A percentile compares a stretch with the other conserved stretches of the same genome.
Evolutionary conservation across 2,329 filamentous ascomycete genomes (phyloP).

Genomic region (Pestalotiopsis sp.): DNA sequence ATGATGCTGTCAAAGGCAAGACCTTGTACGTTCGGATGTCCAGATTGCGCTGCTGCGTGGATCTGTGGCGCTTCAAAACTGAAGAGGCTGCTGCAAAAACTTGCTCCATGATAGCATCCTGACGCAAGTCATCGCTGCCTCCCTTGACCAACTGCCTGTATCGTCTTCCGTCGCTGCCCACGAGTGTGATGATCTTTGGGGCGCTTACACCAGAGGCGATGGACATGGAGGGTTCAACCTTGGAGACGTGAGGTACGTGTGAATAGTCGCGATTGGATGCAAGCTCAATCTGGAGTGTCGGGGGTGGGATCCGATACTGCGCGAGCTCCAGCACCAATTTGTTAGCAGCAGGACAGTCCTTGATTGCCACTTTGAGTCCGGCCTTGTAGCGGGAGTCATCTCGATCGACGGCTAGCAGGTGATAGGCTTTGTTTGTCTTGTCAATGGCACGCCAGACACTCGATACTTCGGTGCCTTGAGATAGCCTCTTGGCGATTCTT

Average conservation of each 20-base stretch:
- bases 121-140: slow-evolving; percentile 91
- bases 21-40: slow-evolving; percentile 98
- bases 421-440: slow-evolving; percentile 70
- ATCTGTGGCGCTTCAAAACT: slow-evolving; percentile 81
- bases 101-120: slow-evolving; percentile 99
- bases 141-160: slow-evolving; percentile 96
- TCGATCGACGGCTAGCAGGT: slow-evolving; percentile 65
- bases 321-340: slow-evolving; percentile 65
- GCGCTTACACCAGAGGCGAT: slow-evolving; percentile 91
- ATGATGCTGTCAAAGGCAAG: slow-evolving; percentile 79
- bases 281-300: slow-evolving; percentile 84
- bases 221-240: slow-evolving; percentile 74
- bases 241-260: slow-evolving; percentile 71
- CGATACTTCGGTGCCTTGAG: slow-evolving; percentile 50
- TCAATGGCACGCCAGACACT: slow-evolving; percentile 73
- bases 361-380: slow-evolving; percentile 62
- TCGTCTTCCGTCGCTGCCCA: slow-evolving; percentile 74
- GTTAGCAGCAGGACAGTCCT: slow-evolving; percentile 64
- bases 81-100: slow-evolving; percentile 96
- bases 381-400: slow-evolving; percentile 69
- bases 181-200: slow-evolving; percentile 87
- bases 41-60: slow-evolving; percentile 84
- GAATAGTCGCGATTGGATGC: slow-evolving; percentile 75
- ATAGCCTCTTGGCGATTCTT: slow-evolving; percentile 65
- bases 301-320: slow-evolving; percentile 76